Evolutionary conservation across 495 filamentous ascomycete genomes (phyloP).

Genomic region (Cercophora samala): DNA sequence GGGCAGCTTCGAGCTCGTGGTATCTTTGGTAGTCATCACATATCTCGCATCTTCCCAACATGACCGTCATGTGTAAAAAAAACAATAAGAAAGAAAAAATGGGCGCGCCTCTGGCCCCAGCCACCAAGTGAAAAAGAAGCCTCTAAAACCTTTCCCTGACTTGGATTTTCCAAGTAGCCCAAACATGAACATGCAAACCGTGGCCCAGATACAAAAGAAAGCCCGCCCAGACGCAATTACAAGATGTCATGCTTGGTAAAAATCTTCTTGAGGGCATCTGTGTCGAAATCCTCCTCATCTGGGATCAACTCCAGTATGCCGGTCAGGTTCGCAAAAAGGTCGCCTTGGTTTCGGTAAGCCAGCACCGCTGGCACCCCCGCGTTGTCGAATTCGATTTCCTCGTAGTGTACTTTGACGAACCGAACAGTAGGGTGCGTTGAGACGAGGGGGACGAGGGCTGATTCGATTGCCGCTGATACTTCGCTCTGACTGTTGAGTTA

Average conservation of each 20-base stretch:
- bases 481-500: slow-evolving; percentile 55
- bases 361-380: slow-evolving; percentile 85
- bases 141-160: not conserved
- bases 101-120: not conserved
- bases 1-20: not conserved
- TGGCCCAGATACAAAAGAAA: not conserved
- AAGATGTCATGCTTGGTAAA: slow-evolving; percentile 48
- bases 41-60: not conserved
- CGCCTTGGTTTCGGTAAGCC: slow-evolving; percentile 78
- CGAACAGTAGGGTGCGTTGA: slow-evolving; percentile 63
- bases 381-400: slow-evolving; percentile 92
- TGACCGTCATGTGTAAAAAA: not conserved
- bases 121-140: not conserved
- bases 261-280: slow-evolving; percentile 45
- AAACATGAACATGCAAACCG: not conserved
- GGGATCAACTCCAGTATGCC: slow-evolving; percentile 85
- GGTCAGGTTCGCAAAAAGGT: slow-evolving; percentile 85
- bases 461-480: slow-evolving; percentile 72
- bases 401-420: slow-evolving; percentile 88
- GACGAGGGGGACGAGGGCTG: slow-evolving; percentile 69
- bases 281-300: slow-evolving; percentile 54
- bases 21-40: not conserved
- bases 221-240: slow-evolving; percentile 18
- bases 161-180: not conserved
- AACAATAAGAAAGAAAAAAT: not conserved